Percentiles rank a stretch among this genome's conserved stretches.
Conservation (phyloP, 2,329 filamentous ascomycete species). For the Dryadomyces sulphureus region DNA sequence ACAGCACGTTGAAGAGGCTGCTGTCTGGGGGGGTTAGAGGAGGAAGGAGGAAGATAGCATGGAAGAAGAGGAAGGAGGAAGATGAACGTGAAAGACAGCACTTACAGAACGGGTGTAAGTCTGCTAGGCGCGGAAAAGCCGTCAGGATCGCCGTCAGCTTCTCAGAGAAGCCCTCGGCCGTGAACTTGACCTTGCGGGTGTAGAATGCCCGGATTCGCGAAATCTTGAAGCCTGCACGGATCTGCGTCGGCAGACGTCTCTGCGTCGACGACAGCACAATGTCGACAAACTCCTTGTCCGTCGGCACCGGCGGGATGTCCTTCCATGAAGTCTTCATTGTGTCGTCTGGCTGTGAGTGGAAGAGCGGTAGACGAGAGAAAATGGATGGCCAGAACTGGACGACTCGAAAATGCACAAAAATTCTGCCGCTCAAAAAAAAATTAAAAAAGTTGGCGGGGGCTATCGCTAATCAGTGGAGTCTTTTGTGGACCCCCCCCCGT, state of each 20-base stretch:
- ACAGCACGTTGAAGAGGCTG: slow-evolving; percentile 90
- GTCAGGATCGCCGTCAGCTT: slow-evolving; percentile 85
- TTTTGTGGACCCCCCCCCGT: not conserved
- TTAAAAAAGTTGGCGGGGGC: slow-evolving; percentile 4
- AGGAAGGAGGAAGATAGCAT: not conserved
- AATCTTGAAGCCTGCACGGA: slow-evolving; percentile 91
- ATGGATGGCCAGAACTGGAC: not conserved
- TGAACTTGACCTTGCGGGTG: slow-evolving; percentile 96
- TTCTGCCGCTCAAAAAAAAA: slow-evolving; percentile 4
- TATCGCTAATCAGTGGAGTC: not conserved
- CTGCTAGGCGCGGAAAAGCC: slow-evolving; percentile 80
- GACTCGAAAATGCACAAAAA: slow-evolving; percentile 2
- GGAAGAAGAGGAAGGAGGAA: slow-evolving; percentile 47
- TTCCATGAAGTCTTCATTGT: slow-evolving; percentile 30
- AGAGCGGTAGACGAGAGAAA: not conserved
- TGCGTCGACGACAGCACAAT: slow-evolving; percentile 92
- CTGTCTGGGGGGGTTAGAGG: slow-evolving; percentile 21
- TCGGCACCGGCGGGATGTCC: slow-evolving; percentile 77
- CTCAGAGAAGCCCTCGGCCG: slow-evolving; percentile 70
- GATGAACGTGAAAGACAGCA: not conserved
- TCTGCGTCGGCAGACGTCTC: slow-evolving; percentile 75
- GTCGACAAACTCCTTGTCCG: slow-evolving; percentile 89
- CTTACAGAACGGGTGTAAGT: slow-evolving; percentile 88
- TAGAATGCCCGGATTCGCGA: slow-evolving; percentile 87
- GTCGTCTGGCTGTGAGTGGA: not conserved